Base-by-base conservation (phyloP, 179 eudicot species). In the Beta lomatogona region DNA sequence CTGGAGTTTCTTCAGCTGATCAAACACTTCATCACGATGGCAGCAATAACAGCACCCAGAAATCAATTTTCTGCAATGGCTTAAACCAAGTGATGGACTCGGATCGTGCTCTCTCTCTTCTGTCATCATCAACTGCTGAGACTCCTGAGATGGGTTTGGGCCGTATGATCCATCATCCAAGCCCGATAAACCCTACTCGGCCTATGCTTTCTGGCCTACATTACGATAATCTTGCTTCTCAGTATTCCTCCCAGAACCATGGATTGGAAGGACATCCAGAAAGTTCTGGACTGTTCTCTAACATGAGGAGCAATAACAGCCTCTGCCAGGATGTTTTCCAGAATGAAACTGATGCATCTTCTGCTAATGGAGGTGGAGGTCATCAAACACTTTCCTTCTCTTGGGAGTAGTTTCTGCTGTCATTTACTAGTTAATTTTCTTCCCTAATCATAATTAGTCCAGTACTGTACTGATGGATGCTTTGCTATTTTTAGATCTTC, bases 101-200 rank as follows among this genome's bases (percentile, higher is more conserved):
- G 31, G 89, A 91, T 83, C 88, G 93, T 93, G 98, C 98, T 95
- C 98, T 92, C 97, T 93, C 98, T 95, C 97, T 95, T 95, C 98
- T 95, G 98, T 95, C 98, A 95, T 90, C 94, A 73, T 86, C 89
- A 48, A 71, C 86, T 73, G 82, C 96, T 83, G 89, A 86, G 78
- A 81, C 86, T 77, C 82, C 88, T 60, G 90, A 83, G 64, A 84
- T 84, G 80, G 91, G 87, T 41, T 77, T 89, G 77, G 86, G 83
- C 80, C 90, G 86, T 5, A 70, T 89, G 77, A 80, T 86, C 85
- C 92, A 85, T 74, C 86, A 85, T 74, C 86, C 89, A 58, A 67
- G 78, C 63, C 86, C 85, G 18, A 73, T 81, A 7, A 65, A 77
- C 59, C 85, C 78, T 54, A 65, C 88, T 48, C 90, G 86, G 25